Percentiles rank a stretch among this genome's conserved stretches.
phyloP scores from a whole-genome alignment of 495 filamentous ascomycete species.

The Tetracladium setigerum region DNA sequence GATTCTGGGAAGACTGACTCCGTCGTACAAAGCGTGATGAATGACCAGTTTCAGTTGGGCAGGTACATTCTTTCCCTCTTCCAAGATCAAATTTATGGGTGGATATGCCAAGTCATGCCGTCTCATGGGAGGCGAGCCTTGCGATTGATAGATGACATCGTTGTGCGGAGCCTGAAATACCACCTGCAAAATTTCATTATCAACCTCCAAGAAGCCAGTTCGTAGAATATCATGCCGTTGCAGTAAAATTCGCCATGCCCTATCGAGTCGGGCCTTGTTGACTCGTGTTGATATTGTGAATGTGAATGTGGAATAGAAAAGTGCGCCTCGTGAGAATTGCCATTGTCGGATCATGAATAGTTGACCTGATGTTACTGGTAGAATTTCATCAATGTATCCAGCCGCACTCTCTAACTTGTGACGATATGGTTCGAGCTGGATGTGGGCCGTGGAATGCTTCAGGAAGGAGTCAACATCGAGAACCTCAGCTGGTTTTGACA shows the following conservation, averaged over 20 bases:
- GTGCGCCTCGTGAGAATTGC: slow-evolving; percentile 41
- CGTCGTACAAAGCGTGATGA: slow-evolving; percentile 56
- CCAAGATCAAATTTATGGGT: slow-evolving; percentile 13
- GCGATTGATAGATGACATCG: slow-evolving; percentile 4
- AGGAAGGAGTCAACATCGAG: slow-evolving; percentile 24
- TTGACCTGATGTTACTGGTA: slow-evolving; percentile 53
- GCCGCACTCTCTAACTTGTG: slow-evolving; percentile 14
- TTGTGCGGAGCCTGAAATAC: slow-evolving; percentile 24
- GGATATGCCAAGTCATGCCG: slow-evolving; percentile 14
- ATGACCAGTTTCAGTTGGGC: slow-evolving; percentile 29
- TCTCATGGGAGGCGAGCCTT: slow-evolving; percentile 11
- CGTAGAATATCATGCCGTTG: slow-evolving; percentile 44
- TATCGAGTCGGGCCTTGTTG: slow-evolving; percentile 27
- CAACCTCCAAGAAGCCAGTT: slow-evolving; percentile 26
- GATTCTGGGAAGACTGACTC: slow-evolving; percentile 43
- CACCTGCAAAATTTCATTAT: slow-evolving; percentile 23
- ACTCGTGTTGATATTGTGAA: slow-evolving; percentile 32
- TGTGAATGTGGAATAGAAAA: slow-evolving; percentile 51
- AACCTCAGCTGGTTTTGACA: slow-evolving; percentile 3
- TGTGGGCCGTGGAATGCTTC: slow-evolving; percentile 23
- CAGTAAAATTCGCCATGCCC: slow-evolving; percentile 46
- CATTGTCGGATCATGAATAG: slow-evolving; percentile 51
- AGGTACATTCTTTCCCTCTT: slow-evolving; percentile 13
- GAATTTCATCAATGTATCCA: slow-evolving; percentile 37
- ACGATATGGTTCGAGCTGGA: slow-evolving; percentile 23